Evolutionary conservation across 2,329 filamentous ascomycete genomes (phyloP).

Genomic region (Exophiala oligosperma): DNA sequence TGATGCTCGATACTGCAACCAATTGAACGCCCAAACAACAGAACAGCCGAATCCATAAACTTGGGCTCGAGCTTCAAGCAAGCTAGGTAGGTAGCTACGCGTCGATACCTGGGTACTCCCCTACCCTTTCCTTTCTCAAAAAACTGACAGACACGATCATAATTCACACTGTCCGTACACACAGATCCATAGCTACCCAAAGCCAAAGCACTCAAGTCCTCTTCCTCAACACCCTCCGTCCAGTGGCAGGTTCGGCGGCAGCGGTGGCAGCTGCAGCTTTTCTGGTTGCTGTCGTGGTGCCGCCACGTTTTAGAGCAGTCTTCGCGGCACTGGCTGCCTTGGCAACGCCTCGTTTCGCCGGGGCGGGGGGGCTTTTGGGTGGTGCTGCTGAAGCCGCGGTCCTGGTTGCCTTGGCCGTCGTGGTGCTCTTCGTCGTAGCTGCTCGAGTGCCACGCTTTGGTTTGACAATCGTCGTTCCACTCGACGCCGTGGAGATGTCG

Average conservation of each 20-base stretch:
- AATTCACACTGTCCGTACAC: background rate
- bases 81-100: too few relatives aligned
- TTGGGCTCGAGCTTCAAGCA: too few relatives aligned
- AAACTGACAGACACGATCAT: too few relatives aligned
- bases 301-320: constrained; percentile 29
- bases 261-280: constrained; percentile 35
- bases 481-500: constrained; percentile 21
- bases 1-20: too few relatives aligned
- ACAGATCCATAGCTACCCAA: background rate
- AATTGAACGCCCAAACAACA: too few relatives aligned
- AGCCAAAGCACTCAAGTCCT: constrained; percentile 12
- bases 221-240: constrained; percentile 43
- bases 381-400: constrained; percentile 3
- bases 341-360: constrained; percentile 17
- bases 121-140: too few relatives aligned
- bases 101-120: too few relatives aligned
- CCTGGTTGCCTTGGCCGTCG: constrained; percentile 4
- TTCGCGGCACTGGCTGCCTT: constrained; percentile 20
- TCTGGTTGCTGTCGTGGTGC: constrained; percentile 36
- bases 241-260: constrained; percentile 24
- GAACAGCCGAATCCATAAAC: too few relatives aligned
- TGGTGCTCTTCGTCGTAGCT: constrained; percentile 9
- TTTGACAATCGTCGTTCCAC: constrained; percentile 26
- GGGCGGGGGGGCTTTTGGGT: constrained; percentile 5
- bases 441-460: constrained; percentile 19